phyloP scores from a whole-genome alignment of 2,329 filamentous ascomycete genomes.

The Xylariaceae sp. region DNA sequence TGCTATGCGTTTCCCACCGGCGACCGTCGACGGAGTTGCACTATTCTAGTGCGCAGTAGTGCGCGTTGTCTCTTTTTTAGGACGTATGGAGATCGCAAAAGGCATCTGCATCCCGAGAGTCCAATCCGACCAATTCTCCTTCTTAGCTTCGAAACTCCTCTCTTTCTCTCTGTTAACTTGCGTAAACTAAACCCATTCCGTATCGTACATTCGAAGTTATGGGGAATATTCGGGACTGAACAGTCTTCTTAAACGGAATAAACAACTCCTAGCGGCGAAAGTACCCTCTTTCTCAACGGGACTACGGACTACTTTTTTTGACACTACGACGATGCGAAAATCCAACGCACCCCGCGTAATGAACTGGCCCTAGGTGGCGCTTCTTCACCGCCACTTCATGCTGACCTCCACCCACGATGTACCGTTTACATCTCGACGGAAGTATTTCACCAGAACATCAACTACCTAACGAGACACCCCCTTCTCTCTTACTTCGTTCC shows the following conservation, averaged over 20 bases:
- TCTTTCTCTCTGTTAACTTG: no score
- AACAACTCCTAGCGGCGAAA: background rate
- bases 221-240: background rate
- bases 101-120: background rate
- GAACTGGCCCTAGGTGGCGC: slow-evolving; percentile 24
- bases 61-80: background rate
- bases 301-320: background rate
- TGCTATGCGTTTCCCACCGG: background rate
- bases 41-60: background rate
- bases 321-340: slow-evolving; percentile 2
- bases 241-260: no score
- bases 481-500: no score
- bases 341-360: slow-evolving; percentile 23
- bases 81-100: background rate
- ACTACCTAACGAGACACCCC: no score
- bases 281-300: no score
- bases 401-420: slow-evolving; percentile 3
- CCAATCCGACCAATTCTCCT: no score
- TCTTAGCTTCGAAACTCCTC: no score
- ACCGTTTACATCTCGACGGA: background rate
- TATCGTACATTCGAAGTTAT: background rate
- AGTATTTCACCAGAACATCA: slow-evolving; percentile 20
- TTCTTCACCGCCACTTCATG: slow-evolving; percentile 31
- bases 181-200: background rate
- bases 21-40: background rate